A percentile compares a stretch with the other conserved stretches of the same genome.
These are phyloP conservation scores for Psidium guajava DNA, from an alignment of 345 rosid species.

Conservation along the genomic window DNA sequence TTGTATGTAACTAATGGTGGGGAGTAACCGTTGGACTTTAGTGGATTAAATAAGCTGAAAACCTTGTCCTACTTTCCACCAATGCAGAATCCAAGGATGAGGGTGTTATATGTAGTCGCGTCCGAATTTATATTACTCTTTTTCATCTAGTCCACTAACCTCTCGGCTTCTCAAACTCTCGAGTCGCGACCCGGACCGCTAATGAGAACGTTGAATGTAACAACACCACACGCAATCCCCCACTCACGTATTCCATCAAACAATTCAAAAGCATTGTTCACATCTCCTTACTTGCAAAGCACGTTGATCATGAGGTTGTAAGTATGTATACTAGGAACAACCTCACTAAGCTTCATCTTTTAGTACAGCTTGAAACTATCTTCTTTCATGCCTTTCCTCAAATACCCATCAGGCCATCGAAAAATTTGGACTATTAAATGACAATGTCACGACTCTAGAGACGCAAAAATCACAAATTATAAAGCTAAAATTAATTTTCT, in stretches of 20 bases:
- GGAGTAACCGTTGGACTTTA: conserved; percentile 44
- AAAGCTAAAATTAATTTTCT: too few species aligned
- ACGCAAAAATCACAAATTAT: too few species aligned
- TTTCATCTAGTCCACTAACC: conserved; percentile 35
- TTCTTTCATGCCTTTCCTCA: conserved; percentile 37
- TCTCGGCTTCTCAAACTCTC: conserved; percentile 39
- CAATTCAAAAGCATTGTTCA: conserved; percentile 32
- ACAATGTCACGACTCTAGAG: too few species aligned
- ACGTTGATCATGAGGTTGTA: conserved; percentile 51
- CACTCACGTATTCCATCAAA: conserved; percentile 67
- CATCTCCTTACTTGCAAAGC: conserved; percentile 35
- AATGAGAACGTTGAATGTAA: conserved; percentile 49
- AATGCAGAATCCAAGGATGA: conserved; percentile 49
- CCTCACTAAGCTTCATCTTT: conserved; percentile 46
- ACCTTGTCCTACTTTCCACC: conserved; percentile 35
- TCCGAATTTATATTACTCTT: conserved; percentile 34
- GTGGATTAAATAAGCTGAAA: conserved; percentile 25
- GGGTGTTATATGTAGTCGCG: conserved; percentile 49
- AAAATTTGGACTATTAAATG: too few species aligned
- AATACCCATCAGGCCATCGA: conserved; percentile 58
- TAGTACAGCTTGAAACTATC: conserved; percentile 49
- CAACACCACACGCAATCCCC: conserved; percentile 44
- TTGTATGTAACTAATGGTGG: conserved; percentile 60
- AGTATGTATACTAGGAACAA: conserved; percentile 45
- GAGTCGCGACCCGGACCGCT: conserved; percentile 39